Evolutionary conservation across 331 rosid genomes (phyloP), one percentile per base, ranked within the genome.

Genomic region (Erythrophleum ivorense): DNA sequence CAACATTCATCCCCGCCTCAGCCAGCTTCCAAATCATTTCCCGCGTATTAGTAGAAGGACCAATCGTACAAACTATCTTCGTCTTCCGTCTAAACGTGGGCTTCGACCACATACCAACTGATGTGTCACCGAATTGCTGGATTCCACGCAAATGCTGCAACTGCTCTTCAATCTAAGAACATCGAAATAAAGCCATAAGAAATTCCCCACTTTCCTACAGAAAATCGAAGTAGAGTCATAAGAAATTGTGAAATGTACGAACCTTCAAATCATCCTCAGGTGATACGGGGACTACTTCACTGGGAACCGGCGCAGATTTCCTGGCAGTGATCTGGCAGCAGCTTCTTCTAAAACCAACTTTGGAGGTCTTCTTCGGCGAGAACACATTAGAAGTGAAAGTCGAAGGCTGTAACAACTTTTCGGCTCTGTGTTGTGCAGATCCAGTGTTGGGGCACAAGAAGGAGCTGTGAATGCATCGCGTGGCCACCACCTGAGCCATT

Each of bases 11-110:
- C 43, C 99, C 99, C 53, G 94, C 90, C 84, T 95, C 99, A 29
- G 99, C 99, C 65, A 95, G 73, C 91, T 95, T 95, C 99, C 99
- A 95, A 65, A 95, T 91, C 99, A 95, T 93, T 81, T 95, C 99
- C 38, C 83, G 82, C 0, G 99, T 93, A 83, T 95, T 86, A 36
- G 98, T 91, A n/a, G 99, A 95, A 78, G 99, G 99, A 82, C 99
- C 99, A 75, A 95, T 86, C 5, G 99, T 95, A 83, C 99, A 95
- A 46, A 95, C 99, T 78, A 95, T 93, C 90, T 95, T 95, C 7
- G 99, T 95, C 97, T 95, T 95, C 6, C 99, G 90, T 76, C 88
- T 90, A 58, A 95, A 89, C 7, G 86, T 85, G 2, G 98, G 99
- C 87, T 87, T 95, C 5, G 97, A 87, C 98, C 97, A 95, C 88